Conservation (phyloP, 2,329 filamentous ascomycete species). For the Fusarium setosum region DNA sequence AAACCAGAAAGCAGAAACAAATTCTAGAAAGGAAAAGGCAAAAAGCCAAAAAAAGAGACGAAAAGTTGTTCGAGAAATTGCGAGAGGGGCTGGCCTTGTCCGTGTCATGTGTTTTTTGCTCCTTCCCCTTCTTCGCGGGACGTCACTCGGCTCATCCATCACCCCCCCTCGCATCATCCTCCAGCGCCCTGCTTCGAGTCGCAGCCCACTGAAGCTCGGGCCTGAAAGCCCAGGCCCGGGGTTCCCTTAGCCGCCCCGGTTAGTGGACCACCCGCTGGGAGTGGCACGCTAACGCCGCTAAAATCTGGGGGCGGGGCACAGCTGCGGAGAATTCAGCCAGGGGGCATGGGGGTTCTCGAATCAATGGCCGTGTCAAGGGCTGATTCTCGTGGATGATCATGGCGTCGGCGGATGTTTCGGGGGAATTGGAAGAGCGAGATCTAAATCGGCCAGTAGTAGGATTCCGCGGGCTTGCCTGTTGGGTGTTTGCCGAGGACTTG, state of each 20-base stretch:
- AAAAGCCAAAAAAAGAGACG: slow-evolving; percentile 15
- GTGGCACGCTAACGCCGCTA: slow-evolving; percentile 28
- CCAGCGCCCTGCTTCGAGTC: not conserved
- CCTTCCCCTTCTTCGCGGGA: slow-evolving; percentile 15
- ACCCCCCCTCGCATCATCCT: not conserved
- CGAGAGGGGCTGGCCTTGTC: slow-evolving; percentile 30
- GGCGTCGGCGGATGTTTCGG: slow-evolving; percentile 28
- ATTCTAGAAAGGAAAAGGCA: slow-evolving; percentile 7
- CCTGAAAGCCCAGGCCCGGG: slow-evolving; percentile 19
- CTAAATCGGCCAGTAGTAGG: not conserved
- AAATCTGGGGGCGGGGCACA: slow-evolving; percentile 37
- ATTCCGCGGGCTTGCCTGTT: slow-evolving; percentile 18
- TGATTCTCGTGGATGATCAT: slow-evolving; percentile 20
- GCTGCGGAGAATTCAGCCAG: slow-evolving; percentile 24
- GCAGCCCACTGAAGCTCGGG: slow-evolving; percentile 9
- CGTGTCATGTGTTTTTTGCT: slow-evolving; percentile 40
- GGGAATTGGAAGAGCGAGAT: slow-evolving; percentile 10
- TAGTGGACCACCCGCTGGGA: slow-evolving; percentile 10
- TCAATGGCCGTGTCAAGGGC: slow-evolving; percentile 1
- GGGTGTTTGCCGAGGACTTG: slow-evolving; percentile 25
- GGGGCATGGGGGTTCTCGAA: slow-evolving; percentile 16
- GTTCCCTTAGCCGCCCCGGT: slow-evolving; percentile 35
- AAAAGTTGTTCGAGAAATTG: not conserved
- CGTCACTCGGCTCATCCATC: slow-evolving; percentile 22
- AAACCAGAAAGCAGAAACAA: not conserved